Base-by-base conservation (phyloP, 306 rosid species). In the Quercus mongolica region DNA sequence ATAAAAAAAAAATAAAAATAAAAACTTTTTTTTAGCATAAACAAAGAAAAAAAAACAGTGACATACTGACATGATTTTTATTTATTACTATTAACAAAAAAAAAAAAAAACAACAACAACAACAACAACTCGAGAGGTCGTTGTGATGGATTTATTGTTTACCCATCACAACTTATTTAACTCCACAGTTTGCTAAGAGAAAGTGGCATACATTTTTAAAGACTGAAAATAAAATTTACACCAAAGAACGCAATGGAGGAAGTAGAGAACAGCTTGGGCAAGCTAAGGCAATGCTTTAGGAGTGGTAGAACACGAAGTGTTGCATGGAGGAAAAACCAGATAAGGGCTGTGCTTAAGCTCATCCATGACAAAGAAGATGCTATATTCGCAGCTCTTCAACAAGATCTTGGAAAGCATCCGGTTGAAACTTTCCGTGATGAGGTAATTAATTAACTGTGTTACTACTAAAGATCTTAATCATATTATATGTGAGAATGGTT, bases 321-420 rank as follows among this genome's bases (percentile, higher is more conserved):
- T 19, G 75, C 80, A 6, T 94, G 99, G 99, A 92, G 99, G 74
- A 92, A 91, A 78, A 83, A 58, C 26, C 99, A 94, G 89, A 89
- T 92, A 49, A 52, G 15, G 49, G 85, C 90, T 8, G 57, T 94
- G 4, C 83, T 86, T 41, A 67, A 89, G 23, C 91, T 94, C 69
- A 35, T 94, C 78, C 89, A 74, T 44, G 89, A 91, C 8, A 83
- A 88, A 0, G 97, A 94, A 79, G 84, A 85, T 3, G 80, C 82
- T 33, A 82, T 94, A 26, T 90, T 69, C 73, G 57, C 81, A 38
- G 94, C 90, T 46, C 97, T 94, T 3, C 7, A 79, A 68, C 88
- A 90, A 63, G 99, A 94, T 92, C 97, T 94, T 81, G 99, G 97
- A 7, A 94, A 94, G 72, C 95, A 88, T 77, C 95, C 87, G 1